These are phyloP conservation scores for Penicillium parvum DNA, from an alignment of 495 filamentous ascomycete genomes.

Conservation along the genomic window DNA sequence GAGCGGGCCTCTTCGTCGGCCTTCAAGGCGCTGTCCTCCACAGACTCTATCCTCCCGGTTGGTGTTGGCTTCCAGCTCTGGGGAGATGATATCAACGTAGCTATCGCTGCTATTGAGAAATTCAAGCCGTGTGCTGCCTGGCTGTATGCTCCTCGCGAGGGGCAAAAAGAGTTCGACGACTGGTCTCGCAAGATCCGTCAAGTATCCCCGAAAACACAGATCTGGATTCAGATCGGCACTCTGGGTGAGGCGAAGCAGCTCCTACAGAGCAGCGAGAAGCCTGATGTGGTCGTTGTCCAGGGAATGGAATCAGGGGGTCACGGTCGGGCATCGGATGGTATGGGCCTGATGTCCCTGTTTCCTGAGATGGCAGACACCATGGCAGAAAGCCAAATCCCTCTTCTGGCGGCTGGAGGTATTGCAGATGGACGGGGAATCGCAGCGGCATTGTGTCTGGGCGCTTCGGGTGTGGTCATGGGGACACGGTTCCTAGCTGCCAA, in stretches of 20 bases:
- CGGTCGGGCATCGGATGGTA: slow-evolving; percentile 51
- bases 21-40: slow-evolving; percentile 12
- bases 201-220: slow-evolving; percentile 43
- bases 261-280: slow-evolving; percentile 28
- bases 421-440: slow-evolving; percentile 61
- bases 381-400: slow-evolving; percentile 39
- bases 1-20: slow-evolving; percentile 3
- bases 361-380: slow-evolving; percentile 58
- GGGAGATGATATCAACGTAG: slow-evolving; percentile 44
- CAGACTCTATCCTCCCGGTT: slow-evolving; percentile 43
- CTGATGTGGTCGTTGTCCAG: slow-evolving; percentile 70
- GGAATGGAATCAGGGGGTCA: slow-evolving; percentile 74
- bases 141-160: slow-evolving; percentile 59
- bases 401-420: slow-evolving; percentile 73
- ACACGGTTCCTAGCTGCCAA: slow-evolving; percentile 64
- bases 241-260: slow-evolving; percentile 50
- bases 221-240: slow-evolving; percentile 68
- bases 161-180: slow-evolving; percentile 41
- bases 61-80: slow-evolving; percentile 62
- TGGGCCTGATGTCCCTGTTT: slow-evolving; percentile 54
- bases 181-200: slow-evolving; percentile 53
- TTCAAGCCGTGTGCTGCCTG: slow-evolving; percentile 62
- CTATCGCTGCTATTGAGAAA: slow-evolving; percentile 37
- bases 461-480: slow-evolving; percentile 63
- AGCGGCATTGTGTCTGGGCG: slow-evolving; percentile 63